Evolutionary conservation across 345 rosid genomes (phyloP).

Genomic region (Mangifera indica): DNA sequence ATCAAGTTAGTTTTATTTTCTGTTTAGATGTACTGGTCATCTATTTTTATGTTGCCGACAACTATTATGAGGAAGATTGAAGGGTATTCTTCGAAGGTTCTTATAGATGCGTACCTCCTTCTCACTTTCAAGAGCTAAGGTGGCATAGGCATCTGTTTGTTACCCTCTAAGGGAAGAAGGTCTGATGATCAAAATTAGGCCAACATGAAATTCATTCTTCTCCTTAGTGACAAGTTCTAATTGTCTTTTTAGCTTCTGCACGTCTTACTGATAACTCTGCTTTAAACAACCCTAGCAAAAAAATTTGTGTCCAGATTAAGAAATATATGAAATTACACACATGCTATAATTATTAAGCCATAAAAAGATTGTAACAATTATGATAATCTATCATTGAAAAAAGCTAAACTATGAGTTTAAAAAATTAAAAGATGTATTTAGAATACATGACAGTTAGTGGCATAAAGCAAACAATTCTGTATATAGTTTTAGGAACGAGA

Average conservation of each 20-base stretch:
- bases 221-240: constrained; percentile 52
- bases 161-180: too few species aligned
- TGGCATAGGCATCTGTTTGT: too few species aligned
- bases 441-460: background rate
- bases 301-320: background rate
- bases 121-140: too few species aligned
- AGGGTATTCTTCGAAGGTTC: too few species aligned
- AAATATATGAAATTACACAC: background rate
- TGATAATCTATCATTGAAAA: background rate
- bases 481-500: too few species aligned
- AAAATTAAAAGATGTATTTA: background rate
- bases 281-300: constrained; percentile 37
- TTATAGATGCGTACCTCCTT: too few species aligned
- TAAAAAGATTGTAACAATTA: background rate
- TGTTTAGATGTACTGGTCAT: too few species aligned
- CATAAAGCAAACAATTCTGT: background rate
- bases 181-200: too few species aligned
- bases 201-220: constrained; percentile 67
- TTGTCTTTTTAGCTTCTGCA: constrained; percentile 59
- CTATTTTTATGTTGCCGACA: too few species aligned
- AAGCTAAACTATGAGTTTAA: background rate
- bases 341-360: background rate
- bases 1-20: too few species aligned
- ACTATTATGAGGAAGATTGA: too few species aligned
- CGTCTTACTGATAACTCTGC: constrained; percentile 38